These are phyloP conservation scores for Erysiphe pulchra DNA, from an alignment of 2,329 filamentous ascomycete species.

Conservation along the genomic window DNA sequence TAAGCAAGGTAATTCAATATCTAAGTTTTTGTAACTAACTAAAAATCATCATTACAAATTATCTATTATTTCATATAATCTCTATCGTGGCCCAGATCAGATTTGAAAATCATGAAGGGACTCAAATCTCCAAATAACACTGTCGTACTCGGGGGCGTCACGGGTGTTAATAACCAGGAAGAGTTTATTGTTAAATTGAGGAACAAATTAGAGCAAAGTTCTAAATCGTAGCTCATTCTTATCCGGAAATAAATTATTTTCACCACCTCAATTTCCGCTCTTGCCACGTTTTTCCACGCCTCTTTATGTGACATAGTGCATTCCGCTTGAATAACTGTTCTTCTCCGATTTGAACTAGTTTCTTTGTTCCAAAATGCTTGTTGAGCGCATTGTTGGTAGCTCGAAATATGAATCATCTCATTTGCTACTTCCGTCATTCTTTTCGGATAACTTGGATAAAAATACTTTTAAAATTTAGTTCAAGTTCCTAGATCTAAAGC, in stretches of 20 bases:
- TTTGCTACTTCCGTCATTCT: no score
- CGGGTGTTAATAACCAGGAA: slow-evolving; percentile 12
- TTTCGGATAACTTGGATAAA: no score
- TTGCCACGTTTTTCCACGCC: no score
- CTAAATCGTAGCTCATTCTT: not conserved
- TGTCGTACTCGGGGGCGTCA: slow-evolving; percentile 11
- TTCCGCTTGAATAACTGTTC: no score
- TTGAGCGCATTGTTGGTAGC: no score
- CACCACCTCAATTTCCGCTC: no score
- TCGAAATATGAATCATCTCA: no score
- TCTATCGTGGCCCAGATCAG: slow-evolving; percentile 34
- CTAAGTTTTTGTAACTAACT: not conserved
- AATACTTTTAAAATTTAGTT: no score
- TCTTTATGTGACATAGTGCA: no score
- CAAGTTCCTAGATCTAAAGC: no score
- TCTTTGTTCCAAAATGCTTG: no score
- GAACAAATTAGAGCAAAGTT: slow-evolving; percentile 6
- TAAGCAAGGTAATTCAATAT: slow-evolving; percentile 26
- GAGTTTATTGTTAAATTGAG: slow-evolving; percentile 9
- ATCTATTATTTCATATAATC: slow-evolving; percentile 15
- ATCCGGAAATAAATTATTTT: not conserved
- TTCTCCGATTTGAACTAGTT: no score
- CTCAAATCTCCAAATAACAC: slow-evolving; percentile 36
- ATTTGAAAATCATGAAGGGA: slow-evolving; percentile 34
- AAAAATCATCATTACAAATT: not conserved